Evolutionary conservation across 768 basidiomycete genomes (phyloP).

Genomic region (Mrakia blollopis): DNA sequence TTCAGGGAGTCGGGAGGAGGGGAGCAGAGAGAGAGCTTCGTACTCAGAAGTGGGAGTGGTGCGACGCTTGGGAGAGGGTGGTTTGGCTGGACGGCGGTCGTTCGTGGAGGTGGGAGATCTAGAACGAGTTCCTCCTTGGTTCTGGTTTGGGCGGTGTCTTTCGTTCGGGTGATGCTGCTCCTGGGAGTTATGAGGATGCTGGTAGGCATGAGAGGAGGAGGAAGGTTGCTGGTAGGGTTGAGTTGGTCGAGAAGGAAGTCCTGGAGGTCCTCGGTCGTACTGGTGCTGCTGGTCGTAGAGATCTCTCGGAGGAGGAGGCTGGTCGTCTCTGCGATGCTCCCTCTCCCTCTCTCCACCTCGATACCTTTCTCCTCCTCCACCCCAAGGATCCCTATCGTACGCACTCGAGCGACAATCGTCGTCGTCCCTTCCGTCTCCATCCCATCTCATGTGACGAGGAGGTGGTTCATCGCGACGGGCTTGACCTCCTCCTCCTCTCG

Average conservation of each 20-base stretch:
- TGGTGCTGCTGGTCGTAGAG: neutral
- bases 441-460: neutral
- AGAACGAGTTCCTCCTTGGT: neutral
- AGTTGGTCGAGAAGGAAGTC: neutral
- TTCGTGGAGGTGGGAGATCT: neutral
- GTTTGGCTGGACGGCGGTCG: neutral
- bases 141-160: neutral
- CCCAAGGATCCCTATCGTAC: neutral
- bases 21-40: neutral
- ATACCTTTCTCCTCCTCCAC: neutral
- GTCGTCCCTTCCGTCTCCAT: neutral
- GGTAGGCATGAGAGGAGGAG: neutral
- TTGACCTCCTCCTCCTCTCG: neutral
- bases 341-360: neutral
- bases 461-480: neutral
- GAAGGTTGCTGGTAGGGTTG: neutral
- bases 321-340: neutral
- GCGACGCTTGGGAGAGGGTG: neutral
- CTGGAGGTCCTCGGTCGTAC: neutral
- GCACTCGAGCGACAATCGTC: neutral
- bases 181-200: neutral
- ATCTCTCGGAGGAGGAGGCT: neutral
- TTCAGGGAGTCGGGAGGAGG: neutral
- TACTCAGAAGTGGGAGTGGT: constrained; percentile 4
- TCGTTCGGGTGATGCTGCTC: neutral